Evolutionary conservation across 257 asterid species (phyloP), one percentile per base, ranked within the genome.

Genomic region (Orobanche coerulescens): DNA sequence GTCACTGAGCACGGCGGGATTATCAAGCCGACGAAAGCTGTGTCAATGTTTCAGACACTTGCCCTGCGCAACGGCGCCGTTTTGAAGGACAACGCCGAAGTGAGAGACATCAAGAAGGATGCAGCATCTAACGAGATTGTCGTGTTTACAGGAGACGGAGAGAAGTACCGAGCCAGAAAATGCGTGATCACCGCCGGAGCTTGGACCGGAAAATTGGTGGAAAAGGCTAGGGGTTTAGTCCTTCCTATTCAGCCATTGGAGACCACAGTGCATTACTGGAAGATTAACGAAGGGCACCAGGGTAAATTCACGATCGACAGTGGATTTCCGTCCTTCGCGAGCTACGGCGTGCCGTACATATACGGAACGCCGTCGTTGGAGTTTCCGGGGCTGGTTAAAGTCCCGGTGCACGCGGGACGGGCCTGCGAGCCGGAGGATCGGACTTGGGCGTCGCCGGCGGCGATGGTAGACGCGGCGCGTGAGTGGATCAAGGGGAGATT

Each of bases 301-400:
- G 50, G 51, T 30, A 84, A 84, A 42, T 93, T 93, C 88, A 80
- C 85, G 1, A 82, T 89, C 62, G 73, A 71, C 12, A 48, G 25
- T 0, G 88, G 95, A 0, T 84, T 93, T 58, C 98, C 97, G 0
- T 77, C 88, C 6, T 89, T 93, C 71, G 94, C 97, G 0, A 86
- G 95, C 78, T 86, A 86, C 56, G 85, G 90, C 1, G 84, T 52
- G 62, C 83, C 95, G 20, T 84, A 81, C 75, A 43, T 89, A 6
- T 93, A 88, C 72, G 97, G 98, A 2, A 88, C 95, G 37, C 98
- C 98, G 18, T 74, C 92, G 22, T 15, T 93, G 52, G 98, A 93
- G 77, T 93, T 72, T 6, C 98, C 98, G 0, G 95, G 95, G 0
- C 69, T 93, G 77, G 66, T 93, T 9, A 93, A 93, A 34, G 71